phyloP scores from a whole-genome alignment of 305 asterid genomes.

The Plantago rigida region DNA sequence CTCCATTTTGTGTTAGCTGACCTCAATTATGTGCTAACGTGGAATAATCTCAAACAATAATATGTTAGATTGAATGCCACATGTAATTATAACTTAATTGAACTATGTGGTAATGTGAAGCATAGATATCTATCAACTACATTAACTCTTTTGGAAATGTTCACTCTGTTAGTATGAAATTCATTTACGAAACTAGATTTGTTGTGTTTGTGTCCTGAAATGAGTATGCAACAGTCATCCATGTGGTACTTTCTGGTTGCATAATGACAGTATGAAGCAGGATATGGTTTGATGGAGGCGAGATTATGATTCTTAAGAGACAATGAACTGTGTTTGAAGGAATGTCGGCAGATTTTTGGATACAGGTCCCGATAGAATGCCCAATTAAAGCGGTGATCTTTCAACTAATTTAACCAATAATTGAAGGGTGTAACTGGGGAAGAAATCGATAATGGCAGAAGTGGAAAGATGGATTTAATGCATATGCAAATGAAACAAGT shows the following conservation, averaged over 20 bases:
- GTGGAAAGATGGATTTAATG: not conserved
- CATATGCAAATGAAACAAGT: not conserved
- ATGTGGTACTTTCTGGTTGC: not conserved
- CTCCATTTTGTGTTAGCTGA: conserved; percentile 5
- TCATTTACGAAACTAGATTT: not conserved
- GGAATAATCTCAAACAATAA: conserved; percentile 5
- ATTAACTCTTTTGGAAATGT: not conserved
- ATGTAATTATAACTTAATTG: not conserved
- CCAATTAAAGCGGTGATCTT: not conserved
- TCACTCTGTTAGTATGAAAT: no score
- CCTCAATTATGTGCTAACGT: conserved; percentile 11
- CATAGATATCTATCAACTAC: not conserved
- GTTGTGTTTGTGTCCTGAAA: not conserved
- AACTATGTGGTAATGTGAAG: conserved; percentile 4
- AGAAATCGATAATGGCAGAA: not conserved
- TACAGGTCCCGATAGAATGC: not conserved
- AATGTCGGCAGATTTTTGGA: not conserved
- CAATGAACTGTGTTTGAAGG: no score
- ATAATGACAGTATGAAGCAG: not conserved
- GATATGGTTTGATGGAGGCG: no score
- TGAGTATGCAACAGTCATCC: no score
- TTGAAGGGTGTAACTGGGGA: not conserved
- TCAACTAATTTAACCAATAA: not conserved
- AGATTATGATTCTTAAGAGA: no score
- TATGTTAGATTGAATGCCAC: not conserved